These are phyloP conservation scores for Mycena olivaceomarginata DNA, from an alignment of 768 basidiomycete genomes.

Conservation along the genomic window DNA sequence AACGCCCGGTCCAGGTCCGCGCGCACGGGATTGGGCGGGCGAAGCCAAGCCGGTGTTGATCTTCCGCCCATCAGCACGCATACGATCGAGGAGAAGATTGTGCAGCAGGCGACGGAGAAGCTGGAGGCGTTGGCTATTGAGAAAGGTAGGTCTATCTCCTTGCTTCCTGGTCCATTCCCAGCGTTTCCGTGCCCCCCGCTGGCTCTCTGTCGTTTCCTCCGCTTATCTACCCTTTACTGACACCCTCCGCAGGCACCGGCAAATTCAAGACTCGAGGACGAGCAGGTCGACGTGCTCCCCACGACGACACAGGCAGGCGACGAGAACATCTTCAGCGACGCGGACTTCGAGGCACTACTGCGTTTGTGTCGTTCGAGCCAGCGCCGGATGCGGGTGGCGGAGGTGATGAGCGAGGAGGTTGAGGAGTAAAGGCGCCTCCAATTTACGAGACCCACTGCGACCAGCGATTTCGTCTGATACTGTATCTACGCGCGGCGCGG, in stretches of 20 bases:
- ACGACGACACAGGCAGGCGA: constrained; percentile 75
- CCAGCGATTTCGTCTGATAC: background rate
- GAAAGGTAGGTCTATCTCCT: constrained; percentile 71
- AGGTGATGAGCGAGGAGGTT: constrained; percentile 74
- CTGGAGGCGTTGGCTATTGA: constrained; percentile 91
- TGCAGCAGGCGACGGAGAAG: constrained; percentile 91
- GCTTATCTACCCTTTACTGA: background rate
- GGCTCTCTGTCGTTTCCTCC: background rate
- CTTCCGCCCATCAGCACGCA: constrained; percentile 91
- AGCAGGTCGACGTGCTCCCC: constrained; percentile 90
- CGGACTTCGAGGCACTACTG: constrained; percentile 87
- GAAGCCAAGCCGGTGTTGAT: constrained; percentile 84
- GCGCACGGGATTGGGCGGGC: constrained; percentile 98
- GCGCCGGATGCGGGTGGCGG: constrained; percentile 79
- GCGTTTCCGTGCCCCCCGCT: background rate
- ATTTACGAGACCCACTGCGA: too few relatives aligned
- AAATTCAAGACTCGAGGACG: constrained; percentile 94
- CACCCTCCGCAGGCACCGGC: constrained; percentile 60
- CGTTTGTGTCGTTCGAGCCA: constrained; percentile 87
- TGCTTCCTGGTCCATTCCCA: background rate
- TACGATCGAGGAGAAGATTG: constrained; percentile 94
- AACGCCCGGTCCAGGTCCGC: constrained; percentile 95
- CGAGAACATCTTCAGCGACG: constrained; percentile 84
- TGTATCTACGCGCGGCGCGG: background rate
- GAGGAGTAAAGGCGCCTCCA: background rate